A percentile compares a stretch with the other conserved stretches of the same genome.
Evolutionary conservation across 2,329 filamentous ascomycete genomes (phyloP).

Genomic region (Venturia asperata): DNA sequence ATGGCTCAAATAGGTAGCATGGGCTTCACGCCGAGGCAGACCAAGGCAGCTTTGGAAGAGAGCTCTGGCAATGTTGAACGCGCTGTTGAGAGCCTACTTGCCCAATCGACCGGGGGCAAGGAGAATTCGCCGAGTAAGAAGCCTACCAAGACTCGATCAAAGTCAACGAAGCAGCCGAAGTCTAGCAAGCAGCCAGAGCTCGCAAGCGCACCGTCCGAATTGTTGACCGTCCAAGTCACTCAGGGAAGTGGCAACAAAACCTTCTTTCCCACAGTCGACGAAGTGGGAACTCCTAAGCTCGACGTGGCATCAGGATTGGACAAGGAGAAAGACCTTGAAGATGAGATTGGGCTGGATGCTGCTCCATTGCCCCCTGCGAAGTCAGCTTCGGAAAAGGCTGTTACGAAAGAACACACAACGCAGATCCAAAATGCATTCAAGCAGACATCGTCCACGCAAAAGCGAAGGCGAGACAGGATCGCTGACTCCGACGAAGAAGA

Average conservation of each 20-base stretch:
- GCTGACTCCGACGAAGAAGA: constrained; percentile 2
- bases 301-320: not conserved
- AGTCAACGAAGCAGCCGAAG: not conserved
- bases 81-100: not conserved
- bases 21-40: constrained; percentile 14
- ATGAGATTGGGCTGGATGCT: constrained; percentile 1
- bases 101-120: not conserved
- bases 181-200: not conserved
- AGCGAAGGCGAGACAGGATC: not conserved
- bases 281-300: not conserved
- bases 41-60: constrained; percentile 5
- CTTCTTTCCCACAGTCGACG: not conserved
- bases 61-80: constrained; percentile 5
- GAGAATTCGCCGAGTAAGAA: constrained; percentile 11
- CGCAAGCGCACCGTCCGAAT: not conserved
- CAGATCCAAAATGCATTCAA: not conserved
- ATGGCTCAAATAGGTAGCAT: constrained; percentile 9
- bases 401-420: not conserved
- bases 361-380: not conserved
- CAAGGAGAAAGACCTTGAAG: not conserved
- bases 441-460: not conserved
- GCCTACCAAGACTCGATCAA: not conserved
- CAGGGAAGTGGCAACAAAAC: constrained; percentile 9
- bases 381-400: not conserved
- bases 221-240: not conserved